phyloP scores from a whole-genome alignment of 495 filamentous ascomycete species.

The Aspergillus bertholletiae region DNA sequence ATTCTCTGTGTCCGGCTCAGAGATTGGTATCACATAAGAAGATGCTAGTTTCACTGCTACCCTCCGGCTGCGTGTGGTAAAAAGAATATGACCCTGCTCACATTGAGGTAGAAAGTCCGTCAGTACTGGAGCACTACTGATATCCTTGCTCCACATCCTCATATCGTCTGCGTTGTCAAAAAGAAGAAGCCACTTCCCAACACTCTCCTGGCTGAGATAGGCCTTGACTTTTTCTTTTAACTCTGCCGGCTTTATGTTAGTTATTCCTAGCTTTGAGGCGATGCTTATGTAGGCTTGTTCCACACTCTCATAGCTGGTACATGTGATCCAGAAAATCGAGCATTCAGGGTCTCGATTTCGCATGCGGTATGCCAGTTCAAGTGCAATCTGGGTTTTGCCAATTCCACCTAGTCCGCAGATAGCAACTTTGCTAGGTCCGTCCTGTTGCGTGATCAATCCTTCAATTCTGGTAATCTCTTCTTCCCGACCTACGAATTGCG shows the following conservation, averaged over 20 bases:
- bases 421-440: slow-evolving; percentile 11
- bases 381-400: slow-evolving; percentile 50
- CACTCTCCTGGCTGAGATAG: slow-evolving; percentile 21
- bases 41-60: slow-evolving; percentile 22
- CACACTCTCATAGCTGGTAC: slow-evolving; percentile 34
- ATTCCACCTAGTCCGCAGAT: slow-evolving; percentile 46
- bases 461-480: background rate
- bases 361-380: slow-evolving; percentile 43
- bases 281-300: slow-evolving; percentile 43
- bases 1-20: slow-evolving; percentile 23
- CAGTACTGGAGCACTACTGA: background rate
- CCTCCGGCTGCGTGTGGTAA: slow-evolving; percentile 32
- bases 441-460: background rate
- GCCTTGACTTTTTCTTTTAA: slow-evolving; percentile 24
- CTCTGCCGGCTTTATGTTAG: slow-evolving; percentile 17
- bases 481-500: slow-evolving; percentile 1
- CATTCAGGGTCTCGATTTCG: slow-evolving; percentile 33
- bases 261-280: slow-evolving; percentile 21
- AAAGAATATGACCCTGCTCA: slow-evolving; percentile 29
- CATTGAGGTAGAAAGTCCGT: slow-evolving; percentile 25
- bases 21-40: slow-evolving; percentile 18
- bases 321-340: slow-evolving; percentile 52
- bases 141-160: slow-evolving; percentile 19
- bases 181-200: slow-evolving; percentile 35
- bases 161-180: slow-evolving; percentile 38